phyloP scores from a whole-genome alignment of 2,329 filamentous ascomycete species.

The Hypoxylon sp. region DNA sequence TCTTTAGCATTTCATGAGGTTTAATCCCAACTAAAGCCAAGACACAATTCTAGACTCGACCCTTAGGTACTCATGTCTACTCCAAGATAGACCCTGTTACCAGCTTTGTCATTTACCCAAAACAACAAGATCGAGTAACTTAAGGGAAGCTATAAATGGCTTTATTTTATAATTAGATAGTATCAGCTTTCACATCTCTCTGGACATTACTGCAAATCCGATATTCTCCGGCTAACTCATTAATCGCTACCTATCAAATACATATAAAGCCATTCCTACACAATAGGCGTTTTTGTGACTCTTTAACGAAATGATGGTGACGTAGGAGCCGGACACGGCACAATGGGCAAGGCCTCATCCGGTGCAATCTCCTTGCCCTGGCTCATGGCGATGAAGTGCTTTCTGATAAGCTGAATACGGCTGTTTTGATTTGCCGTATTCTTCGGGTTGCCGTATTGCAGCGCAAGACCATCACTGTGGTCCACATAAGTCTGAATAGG shows the following conservation, averaged over 20 bases:
- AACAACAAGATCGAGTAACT: no score
- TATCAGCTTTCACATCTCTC: background rate
- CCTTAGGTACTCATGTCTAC: no score
- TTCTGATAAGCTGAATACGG: constrained; percentile 59
- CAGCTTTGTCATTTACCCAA: no score
- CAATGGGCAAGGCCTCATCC: constrained; percentile 56
- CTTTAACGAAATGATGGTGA: constrained; percentile 24
- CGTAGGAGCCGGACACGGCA: constrained; percentile 57
- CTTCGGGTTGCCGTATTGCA: constrained; percentile 62
- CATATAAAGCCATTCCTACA: background rate
- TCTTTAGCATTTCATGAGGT: no score
- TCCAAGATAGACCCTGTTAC: no score
- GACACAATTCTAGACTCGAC: no score
- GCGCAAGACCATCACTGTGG: constrained; percentile 61
- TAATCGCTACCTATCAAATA: background rate
- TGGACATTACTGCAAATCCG: background rate
- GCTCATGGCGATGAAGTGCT: constrained; percentile 62
- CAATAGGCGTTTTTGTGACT: background rate
- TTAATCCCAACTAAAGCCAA: no score
- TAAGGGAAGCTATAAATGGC: no score
- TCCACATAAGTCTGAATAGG: constrained; percentile 58
- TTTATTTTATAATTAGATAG: no score
- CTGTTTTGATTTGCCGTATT: constrained; percentile 57
- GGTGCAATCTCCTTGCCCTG: constrained; percentile 53
- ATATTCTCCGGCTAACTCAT: background rate